These are phyloP conservation scores for Penicillium paradoxum DNA, from an alignment of 495 filamentous ascomycete species.

Conservation along the genomic window DNA sequence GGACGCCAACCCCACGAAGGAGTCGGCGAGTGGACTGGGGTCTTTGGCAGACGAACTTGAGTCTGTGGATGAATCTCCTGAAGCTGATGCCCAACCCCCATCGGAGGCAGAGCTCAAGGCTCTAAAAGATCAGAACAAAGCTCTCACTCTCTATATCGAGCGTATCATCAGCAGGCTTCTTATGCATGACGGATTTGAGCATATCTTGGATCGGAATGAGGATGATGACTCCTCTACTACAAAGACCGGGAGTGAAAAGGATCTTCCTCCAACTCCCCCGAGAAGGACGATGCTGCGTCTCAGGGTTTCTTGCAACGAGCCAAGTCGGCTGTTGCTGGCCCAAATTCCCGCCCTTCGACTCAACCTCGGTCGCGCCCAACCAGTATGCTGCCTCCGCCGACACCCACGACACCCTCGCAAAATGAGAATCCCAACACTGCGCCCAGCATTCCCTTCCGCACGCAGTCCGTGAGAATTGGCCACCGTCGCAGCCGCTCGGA, in stretches of 20 bases:
- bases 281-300: constrained; percentile 48
- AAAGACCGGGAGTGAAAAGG: constrained; percentile 60
- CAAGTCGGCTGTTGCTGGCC: constrained; percentile 58
- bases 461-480: constrained; percentile 54
- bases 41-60: constrained; percentile 89
- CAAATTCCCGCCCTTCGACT: constrained; percentile 34
- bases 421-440: constrained; percentile 71
- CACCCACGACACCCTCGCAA: constrained; percentile 27
- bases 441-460: constrained; percentile 75
- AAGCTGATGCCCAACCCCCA: constrained; percentile 55
- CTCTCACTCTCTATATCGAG: constrained; percentile 94
- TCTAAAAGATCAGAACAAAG: constrained; percentile 94
- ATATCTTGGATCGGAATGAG: constrained; percentile 67
- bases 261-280: constrained; percentile 75
- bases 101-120: constrained; percentile 74
- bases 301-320: constrained; percentile 71
- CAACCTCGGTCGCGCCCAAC: constrained; percentile 56
- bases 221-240: constrained; percentile 40
- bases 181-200: constrained; percentile 90
- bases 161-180: constrained; percentile 93
- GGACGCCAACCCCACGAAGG: constrained; percentile 38
- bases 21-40: constrained; percentile 39
- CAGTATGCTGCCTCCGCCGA: constrained; percentile 53
- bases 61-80: constrained; percentile 51
- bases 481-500: constrained; percentile 67